phyloP scores from a whole-genome alignment of 1,139 yeast species.

The Hyphopichia wangnamkhiaoensis region DNA sequence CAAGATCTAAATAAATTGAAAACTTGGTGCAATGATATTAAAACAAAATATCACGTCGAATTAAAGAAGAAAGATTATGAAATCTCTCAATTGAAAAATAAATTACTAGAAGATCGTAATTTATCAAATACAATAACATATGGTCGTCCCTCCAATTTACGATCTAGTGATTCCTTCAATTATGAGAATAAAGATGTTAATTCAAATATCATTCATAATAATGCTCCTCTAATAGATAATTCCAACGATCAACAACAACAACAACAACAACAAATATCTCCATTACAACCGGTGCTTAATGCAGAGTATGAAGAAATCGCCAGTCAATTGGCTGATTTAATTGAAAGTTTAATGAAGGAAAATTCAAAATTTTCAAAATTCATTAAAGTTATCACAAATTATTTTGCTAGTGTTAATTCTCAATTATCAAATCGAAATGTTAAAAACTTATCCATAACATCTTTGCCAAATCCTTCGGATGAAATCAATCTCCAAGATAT shows the following conservation, averaged over 20 bases:
- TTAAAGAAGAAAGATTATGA: slow-evolving; percentile 37
- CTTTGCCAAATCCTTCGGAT: slow-evolving; percentile 36
- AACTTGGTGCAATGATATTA: slow-evolving; percentile 31
- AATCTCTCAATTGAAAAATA: slow-evolving; percentile 41
- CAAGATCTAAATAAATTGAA: slow-evolving; percentile 32
- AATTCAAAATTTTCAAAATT: slow-evolving; percentile 40
- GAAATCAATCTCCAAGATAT: slow-evolving; percentile 29
- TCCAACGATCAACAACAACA: slow-evolving; percentile 9
- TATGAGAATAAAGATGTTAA: slow-evolving; percentile 13
- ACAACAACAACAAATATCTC: slow-evolving; percentile 3
- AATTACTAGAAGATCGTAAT: slow-evolving; percentile 36
- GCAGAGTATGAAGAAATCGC: slow-evolving; percentile 41
- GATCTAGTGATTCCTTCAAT: slow-evolving; percentile 2
- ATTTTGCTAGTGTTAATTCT: slow-evolving; percentile 26
- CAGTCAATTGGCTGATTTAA: slow-evolving; percentile 37
- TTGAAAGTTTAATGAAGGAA: slow-evolving; percentile 42
- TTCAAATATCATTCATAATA: slow-evolving; percentile 32
- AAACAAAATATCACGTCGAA: slow-evolving; percentile 42
- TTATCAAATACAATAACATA: slow-evolving; percentile 33
- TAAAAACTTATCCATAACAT: slow-evolving; percentile 11
- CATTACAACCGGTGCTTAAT: slow-evolving; percentile 21
- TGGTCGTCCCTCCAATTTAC: slow-evolving; percentile 20
- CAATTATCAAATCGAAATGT: slow-evolving; percentile 21
- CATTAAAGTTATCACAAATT: slow-evolving; percentile 30
- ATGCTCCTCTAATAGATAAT: slow-evolving; percentile 36